phyloP scores from a whole-genome alignment of 2,329 filamentous ascomycete genomes.

The Camptophora hylomeconis region DNA sequence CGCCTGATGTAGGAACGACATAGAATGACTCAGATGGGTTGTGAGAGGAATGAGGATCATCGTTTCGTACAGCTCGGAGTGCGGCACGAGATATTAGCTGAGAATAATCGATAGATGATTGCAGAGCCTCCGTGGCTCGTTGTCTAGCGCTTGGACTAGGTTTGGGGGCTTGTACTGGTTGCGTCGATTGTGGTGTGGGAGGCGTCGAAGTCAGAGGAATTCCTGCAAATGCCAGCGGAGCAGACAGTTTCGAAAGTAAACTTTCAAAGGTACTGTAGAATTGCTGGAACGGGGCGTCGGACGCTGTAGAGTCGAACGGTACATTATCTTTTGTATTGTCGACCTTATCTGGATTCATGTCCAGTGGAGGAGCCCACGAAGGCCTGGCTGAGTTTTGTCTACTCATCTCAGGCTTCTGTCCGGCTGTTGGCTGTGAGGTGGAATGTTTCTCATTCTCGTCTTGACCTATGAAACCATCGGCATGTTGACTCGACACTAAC shows the following conservation, averaged over 20 bases:
- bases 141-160: conserved; percentile 4
- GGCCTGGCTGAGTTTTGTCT: conserved; percentile 8
- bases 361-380: conserved; percentile 14
- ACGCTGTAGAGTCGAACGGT: conserved; percentile 18
- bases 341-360: conserved; percentile 21
- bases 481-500: conserved; percentile 60
- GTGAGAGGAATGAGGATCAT: conserved; percentile 44
- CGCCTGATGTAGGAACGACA: conserved; percentile 81
- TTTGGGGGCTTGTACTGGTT: conserved; percentile 17
- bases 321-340: conserved; percentile 21
- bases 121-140: conserved; percentile 6
- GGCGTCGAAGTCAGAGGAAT: conserved; percentile 50
- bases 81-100: conserved; percentile 78
- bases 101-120: conserved; percentile 54
- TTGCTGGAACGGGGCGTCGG: conserved; percentile 69
- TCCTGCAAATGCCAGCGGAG: conserved; percentile 83
- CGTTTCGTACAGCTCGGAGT: conserved; percentile 57
- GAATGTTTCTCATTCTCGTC: conserved; percentile 6
- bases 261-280: conserved; percentile 90
- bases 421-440: conserved; percentile 1
- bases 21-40: conserved; percentile 68
- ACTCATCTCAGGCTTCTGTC: background rate
- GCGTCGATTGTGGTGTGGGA: conserved; percentile 10
- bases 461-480: conserved; percentile 55
- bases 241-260: conserved; percentile 77